Evolutionary conservation across 2,329 filamentous ascomycete genomes (phyloP).

Genomic region (Venturiaceae sp.): DNA sequence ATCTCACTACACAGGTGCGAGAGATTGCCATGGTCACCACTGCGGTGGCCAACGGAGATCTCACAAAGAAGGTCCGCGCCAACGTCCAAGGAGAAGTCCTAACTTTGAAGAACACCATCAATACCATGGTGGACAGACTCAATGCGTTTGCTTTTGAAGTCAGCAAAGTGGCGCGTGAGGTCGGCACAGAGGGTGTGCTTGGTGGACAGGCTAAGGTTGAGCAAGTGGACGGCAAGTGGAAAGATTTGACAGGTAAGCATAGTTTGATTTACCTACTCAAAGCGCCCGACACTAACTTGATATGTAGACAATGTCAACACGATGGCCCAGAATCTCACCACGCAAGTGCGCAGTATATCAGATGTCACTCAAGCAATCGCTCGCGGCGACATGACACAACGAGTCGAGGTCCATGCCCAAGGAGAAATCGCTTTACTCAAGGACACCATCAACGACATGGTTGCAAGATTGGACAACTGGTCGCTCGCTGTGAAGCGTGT

Average conservation of each 20-base stretch:
- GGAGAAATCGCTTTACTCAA: slow-evolving; percentile 91
- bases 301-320: slow-evolving; percentile 52
- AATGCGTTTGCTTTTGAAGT: slow-evolving; percentile 57
- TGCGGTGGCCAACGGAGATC: slow-evolving; percentile 40
- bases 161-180: slow-evolving; percentile 55
- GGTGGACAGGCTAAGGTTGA: slow-evolving; percentile 55
- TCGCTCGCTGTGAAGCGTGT: slow-evolving; percentile 93
- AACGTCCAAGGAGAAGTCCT: slow-evolving; percentile 43
- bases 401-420: slow-evolving; percentile 90
- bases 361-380: slow-evolving; percentile 92
- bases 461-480: slow-evolving; percentile 88
- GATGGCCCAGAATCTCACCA: slow-evolving; percentile 55
- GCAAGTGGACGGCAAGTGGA: slow-evolving; percentile 58
- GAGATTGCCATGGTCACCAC: slow-evolving; percentile 45
- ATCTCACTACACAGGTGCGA: slow-evolving; percentile 40
- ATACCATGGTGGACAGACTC: slow-evolving; percentile 56
- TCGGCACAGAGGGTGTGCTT: slow-evolving; percentile 55
- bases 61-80: slow-evolving; percentile 42
- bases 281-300: background rate
- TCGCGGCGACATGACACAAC: slow-evolving; percentile 90
- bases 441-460: slow-evolving; percentile 98
- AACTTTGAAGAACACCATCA: slow-evolving; percentile 74
- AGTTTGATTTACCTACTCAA: background rate
- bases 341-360: slow-evolving; percentile 78
- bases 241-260: slow-evolving; percentile 41